Conservation (phyloP, 257 asterid species). For the Solanum pimpinellifolium region DNA sequence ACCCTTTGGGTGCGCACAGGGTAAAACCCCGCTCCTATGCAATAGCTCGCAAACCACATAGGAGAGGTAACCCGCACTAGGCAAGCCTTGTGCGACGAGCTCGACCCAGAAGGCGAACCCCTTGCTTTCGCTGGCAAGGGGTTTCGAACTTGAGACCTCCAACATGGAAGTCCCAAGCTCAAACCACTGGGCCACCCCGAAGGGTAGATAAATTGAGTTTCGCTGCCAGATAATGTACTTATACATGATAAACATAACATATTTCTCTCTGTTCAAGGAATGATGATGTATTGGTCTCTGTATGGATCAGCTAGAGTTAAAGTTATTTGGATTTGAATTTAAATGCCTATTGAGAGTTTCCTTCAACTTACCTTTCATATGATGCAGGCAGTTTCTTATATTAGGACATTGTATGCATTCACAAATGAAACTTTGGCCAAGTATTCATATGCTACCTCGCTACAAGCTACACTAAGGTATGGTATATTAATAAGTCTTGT, state of each 20-base stretch:
- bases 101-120: too few relatives aligned
- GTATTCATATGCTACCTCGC: conserved; percentile 95
- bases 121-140: too few relatives aligned
- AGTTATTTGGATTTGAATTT: neutral
- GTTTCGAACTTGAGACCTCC: too few relatives aligned
- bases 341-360: neutral
- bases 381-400: conserved; percentile 87
- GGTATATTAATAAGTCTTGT: conserved; percentile 98
- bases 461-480: conserved; percentile 96
- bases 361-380: neutral
- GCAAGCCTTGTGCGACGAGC: too few relatives aligned
- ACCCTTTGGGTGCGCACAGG: too few relatives aligned
- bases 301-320: neutral
- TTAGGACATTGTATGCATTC: conserved; percentile 84
- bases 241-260: neutral
- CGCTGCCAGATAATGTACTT: neutral
- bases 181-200: too few relatives aligned
- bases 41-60: too few relatives aligned
- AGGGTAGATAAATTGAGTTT: neutral
- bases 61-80: too few relatives aligned
- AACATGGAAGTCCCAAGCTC: too few relatives aligned
- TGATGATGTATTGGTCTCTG: neutral
- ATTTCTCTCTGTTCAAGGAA: neutral
- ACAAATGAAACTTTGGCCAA: conserved; percentile 96
- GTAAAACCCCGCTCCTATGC: too few relatives aligned